A percentile compares a stretch with the other conserved stretches of the same genome.
Conservation (phyloP, 2,329 filamentous ascomycete genomes). For the Colletotrichum musae region DNA sequence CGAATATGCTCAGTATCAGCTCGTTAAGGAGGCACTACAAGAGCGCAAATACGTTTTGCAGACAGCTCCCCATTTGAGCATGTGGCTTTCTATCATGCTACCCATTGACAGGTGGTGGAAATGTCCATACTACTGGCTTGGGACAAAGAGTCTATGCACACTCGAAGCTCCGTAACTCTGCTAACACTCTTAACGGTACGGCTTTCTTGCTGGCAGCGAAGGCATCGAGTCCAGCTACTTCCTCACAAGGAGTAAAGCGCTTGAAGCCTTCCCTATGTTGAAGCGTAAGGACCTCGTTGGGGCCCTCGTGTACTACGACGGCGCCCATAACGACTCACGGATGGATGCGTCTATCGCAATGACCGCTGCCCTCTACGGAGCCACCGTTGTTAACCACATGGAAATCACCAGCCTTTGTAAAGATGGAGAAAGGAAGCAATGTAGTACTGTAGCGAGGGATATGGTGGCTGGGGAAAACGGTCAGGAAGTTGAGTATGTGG, state of each 20-base stretch:
- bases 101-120: constrained; percentile 84
- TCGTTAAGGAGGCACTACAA: constrained; percentile 80
- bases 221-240: constrained; percentile 93
- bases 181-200: constrained; percentile 73
- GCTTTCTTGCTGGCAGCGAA: constrained; percentile 86
- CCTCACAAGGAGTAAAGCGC: constrained; percentile 85
- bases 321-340: constrained; percentile 90
- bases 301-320: constrained; percentile 91
- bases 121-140: constrained; percentile 82
- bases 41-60: constrained; percentile 83
- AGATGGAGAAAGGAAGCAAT: constrained; percentile 79
- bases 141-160: constrained; percentile 63
- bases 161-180: background rate
- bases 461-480: constrained; percentile 77
- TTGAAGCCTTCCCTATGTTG: constrained; percentile 91
- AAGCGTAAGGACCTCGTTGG: constrained; percentile 85
- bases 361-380: constrained; percentile 89
- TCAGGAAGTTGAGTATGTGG: constrained; percentile 73
- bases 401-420: constrained; percentile 85
- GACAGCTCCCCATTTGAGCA: constrained; percentile 80
- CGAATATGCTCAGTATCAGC: constrained; percentile 80
- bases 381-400: constrained; percentile 86
- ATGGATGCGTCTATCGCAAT: constrained; percentile 93
- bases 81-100: constrained; percentile 83
- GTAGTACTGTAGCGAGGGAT: constrained; percentile 82